Conservation (phyloP, 495 filamentous ascomycete genomes). For the Tuber melanosporum region DNA sequence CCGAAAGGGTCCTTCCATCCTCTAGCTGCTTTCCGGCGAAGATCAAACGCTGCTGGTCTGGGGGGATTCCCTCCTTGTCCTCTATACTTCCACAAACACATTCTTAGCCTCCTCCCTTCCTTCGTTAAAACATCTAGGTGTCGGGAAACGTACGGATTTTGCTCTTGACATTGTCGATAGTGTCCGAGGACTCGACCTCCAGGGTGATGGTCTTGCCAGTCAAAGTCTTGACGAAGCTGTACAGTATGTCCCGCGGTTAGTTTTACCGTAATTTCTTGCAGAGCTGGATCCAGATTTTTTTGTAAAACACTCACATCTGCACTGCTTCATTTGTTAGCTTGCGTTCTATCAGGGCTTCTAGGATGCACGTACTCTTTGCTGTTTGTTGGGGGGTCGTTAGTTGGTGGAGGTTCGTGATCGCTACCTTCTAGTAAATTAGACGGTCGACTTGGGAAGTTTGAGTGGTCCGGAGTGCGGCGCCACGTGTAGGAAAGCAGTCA, state of each 20-base stretch:
- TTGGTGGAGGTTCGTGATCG: slow-evolving; percentile 27
- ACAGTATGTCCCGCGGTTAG: slow-evolving; percentile 44
- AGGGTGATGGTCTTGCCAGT: slow-evolving; percentile 99
- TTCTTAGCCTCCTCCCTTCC: slow-evolving; percentile 33
- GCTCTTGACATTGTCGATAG: slow-evolving; percentile 96
- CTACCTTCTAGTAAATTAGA: slow-evolving; percentile 19
- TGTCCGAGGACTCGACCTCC: slow-evolving; percentile 97
- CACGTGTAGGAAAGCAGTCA: slow-evolving; percentile 33
- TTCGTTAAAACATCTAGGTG: not conserved
- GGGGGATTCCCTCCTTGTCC: slow-evolving; percentile 99
- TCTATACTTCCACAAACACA: slow-evolving; percentile 58
- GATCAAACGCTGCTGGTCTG: slow-evolving; percentile 98
- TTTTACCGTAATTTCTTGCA: slow-evolving; percentile 29
- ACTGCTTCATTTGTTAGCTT: slow-evolving; percentile 49
- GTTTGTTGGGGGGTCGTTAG: slow-evolving; percentile 35
- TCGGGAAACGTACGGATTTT: slow-evolving; percentile 53
- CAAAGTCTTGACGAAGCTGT: slow-evolving; percentile 92
- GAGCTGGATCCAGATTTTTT: slow-evolving; percentile 20
- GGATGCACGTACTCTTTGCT: slow-evolving; percentile 54
- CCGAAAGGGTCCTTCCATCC: slow-evolving; percentile 94
- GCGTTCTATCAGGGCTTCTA: slow-evolving; percentile 2
- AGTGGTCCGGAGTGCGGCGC: slow-evolving; percentile 30
- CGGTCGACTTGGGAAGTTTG: slow-evolving; percentile 21
- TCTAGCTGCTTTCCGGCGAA: slow-evolving; percentile 99
- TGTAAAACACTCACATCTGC: slow-evolving; percentile 62